These are phyloP conservation scores for Cnidoscolus chayamansa DNA, from an alignment of 441 rosid genomes.

Conservation along the genomic window DNA sequence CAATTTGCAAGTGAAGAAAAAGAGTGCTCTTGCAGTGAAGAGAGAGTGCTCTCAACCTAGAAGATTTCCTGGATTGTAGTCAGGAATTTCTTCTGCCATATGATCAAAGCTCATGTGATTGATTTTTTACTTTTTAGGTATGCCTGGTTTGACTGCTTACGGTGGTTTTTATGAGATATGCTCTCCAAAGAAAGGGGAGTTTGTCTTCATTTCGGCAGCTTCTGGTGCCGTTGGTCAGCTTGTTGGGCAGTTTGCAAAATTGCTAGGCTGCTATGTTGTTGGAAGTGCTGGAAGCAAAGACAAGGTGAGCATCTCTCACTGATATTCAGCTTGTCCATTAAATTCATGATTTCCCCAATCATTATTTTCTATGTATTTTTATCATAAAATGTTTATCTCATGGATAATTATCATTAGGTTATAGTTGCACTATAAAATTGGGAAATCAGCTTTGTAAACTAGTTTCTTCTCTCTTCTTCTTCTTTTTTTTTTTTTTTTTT, in stretches of 20 bases:
- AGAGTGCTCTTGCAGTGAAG: neutral
- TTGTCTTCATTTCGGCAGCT: slow-evolving; percentile 71
- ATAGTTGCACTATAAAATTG: neutral
- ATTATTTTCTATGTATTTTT: too few species aligned
- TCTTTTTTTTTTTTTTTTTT: too few species aligned
- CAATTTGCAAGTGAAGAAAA: neutral
- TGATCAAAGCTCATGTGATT: neutral
- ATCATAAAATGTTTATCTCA: neutral
- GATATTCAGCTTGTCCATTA: neutral
- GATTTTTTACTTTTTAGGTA: slow-evolving; percentile 40
- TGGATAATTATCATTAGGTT: neutral
- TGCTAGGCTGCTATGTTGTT: slow-evolving; percentile 72
- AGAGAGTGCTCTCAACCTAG: neutral
- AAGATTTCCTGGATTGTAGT: neutral
- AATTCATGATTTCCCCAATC: neutral
- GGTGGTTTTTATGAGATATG: slow-evolving; percentile 71
- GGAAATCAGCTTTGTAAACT: neutral
- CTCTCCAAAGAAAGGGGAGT: slow-evolving; percentile 61
- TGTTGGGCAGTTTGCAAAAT: slow-evolving; percentile 79
- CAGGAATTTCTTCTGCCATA: neutral
- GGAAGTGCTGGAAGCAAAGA: slow-evolving; percentile 71
- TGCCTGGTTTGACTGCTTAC: slow-evolving; percentile 85
- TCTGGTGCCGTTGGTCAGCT: slow-evolving; percentile 87
- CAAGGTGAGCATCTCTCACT: slow-evolving; percentile 36
- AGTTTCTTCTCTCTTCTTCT: neutral